phyloP scores from a whole-genome alignment of 805 yeast species.

The Scheffersomyces coipomensis region DNA sequence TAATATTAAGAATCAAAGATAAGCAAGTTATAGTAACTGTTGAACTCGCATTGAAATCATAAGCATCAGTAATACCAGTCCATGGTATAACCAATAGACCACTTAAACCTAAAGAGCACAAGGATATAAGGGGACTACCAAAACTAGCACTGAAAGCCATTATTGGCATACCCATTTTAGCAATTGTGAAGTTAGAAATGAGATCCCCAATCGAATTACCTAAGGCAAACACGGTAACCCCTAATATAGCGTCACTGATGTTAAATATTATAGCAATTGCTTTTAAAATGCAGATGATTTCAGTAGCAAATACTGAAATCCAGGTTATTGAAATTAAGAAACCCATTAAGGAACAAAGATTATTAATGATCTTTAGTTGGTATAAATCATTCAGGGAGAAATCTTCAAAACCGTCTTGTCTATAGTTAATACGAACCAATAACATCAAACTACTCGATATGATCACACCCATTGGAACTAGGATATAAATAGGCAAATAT shows the following conservation, averaged over 20 bases:
- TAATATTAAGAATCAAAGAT: slow-evolving; percentile 20
- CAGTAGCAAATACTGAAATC: slow-evolving; percentile 69
- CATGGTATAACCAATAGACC: slow-evolving; percentile 40
- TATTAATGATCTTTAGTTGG: slow-evolving; percentile 13
- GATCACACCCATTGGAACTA: too few species aligned
- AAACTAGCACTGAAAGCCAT: slow-evolving; percentile 96
- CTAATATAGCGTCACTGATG: slow-evolving; percentile 76
- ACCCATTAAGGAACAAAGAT: slow-evolving; percentile 47
- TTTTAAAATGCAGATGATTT: slow-evolving; percentile 63
- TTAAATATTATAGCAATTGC: slow-evolving; percentile 57
- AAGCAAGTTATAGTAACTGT: slow-evolving; percentile 20
- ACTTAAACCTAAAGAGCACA: slow-evolving; percentile 79
- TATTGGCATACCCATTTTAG: slow-evolving; percentile 75
- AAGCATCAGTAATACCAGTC: slow-evolving; percentile 10
- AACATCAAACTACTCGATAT: slow-evolving; percentile 5
- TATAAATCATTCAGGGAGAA: slow-evolving; percentile 3
- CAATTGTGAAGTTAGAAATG: slow-evolving; percentile 77
- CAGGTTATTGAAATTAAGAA: slow-evolving; percentile 65
- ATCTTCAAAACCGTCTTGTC: slow-evolving; percentile 1
- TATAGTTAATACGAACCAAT: slow-evolving; percentile 6
- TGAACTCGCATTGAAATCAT: slow-evolving; percentile 13
- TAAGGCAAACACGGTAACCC: slow-evolving; percentile 83
- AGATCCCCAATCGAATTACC: slow-evolving; percentile 94
- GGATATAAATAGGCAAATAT: slow-evolving; percentile 12
- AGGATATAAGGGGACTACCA: slow-evolving; percentile 84